A percentile compares a stretch with the other conserved stretches of the same genome.
Conservation (phyloP, 202 grass and related monocot genomes). For the Alloteropsis angusta region DNA sequence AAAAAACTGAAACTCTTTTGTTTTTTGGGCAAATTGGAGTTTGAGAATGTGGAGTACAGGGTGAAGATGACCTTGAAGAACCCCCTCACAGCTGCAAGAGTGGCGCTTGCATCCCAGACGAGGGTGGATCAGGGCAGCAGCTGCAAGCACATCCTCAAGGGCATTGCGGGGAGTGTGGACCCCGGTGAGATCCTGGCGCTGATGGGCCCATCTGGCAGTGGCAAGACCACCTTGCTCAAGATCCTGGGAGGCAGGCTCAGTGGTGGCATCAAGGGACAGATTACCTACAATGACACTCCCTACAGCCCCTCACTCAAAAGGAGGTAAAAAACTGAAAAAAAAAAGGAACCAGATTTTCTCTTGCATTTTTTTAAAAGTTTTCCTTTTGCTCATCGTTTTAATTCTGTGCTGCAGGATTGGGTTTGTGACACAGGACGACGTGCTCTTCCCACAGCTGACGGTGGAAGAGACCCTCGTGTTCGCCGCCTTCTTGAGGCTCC, state of each 20-base stretch:
- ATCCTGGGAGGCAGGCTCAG: constrained; percentile 73
- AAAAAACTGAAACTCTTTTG: background rate
- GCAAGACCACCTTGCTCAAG: constrained; percentile 88
- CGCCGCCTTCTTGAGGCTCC: constrained; percentile 85
- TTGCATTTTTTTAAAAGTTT: background rate
- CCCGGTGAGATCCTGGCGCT: constrained; percentile 85
- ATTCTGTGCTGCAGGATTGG: constrained; percentile 56
- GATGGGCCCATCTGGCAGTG: constrained; percentile 90
- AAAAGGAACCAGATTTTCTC: too few relatives aligned
- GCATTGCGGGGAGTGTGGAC: constrained; percentile 68
- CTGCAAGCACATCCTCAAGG: constrained; percentile 77
- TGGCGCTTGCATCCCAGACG: constrained; percentile 30
- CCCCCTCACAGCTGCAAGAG: constrained; percentile 45
- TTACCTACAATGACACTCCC: constrained; percentile 77
- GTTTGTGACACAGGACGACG: constrained; percentile 91
- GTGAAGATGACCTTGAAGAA: constrained; percentile 49
- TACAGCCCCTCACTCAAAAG: constrained; percentile 70
- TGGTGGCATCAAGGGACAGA: constrained; percentile 59
- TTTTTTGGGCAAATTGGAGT: constrained; percentile 29
- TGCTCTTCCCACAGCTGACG: constrained; percentile 86
- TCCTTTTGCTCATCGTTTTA: background rate
- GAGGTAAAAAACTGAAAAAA: constrained; percentile 45
- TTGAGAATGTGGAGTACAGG: constrained; percentile 92
- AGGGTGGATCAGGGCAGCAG: constrained; percentile 49
- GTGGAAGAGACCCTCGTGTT: constrained; percentile 95